Conservation (phyloP, 192 early-diverging fungal species). For the Phlyctochytrium arcticum region DNA sequence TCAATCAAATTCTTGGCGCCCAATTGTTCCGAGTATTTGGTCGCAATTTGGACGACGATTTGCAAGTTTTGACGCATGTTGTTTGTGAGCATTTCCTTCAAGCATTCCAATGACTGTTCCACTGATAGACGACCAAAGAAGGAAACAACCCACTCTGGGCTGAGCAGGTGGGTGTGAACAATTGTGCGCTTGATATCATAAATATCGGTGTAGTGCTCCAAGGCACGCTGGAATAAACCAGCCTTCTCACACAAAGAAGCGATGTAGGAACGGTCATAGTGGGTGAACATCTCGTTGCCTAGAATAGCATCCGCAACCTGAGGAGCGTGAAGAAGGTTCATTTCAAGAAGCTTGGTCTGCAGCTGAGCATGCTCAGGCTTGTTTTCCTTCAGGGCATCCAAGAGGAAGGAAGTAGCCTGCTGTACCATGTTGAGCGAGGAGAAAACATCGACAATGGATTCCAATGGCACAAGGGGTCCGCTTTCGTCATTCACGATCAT, state of each 20-base stretch:
- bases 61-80: slow-evolving; percentile 96
- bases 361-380: slow-evolving; percentile 84
- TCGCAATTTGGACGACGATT: slow-evolving; percentile 90
- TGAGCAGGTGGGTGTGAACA: slow-evolving; percentile 80
- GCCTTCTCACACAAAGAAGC: slow-evolving; percentile 96
- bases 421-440: slow-evolving; percentile 87
- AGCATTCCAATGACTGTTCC: slow-evolving; percentile 91
- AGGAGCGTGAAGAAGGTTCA: slow-evolving; percentile 95
- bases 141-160: slow-evolving; percentile 85
- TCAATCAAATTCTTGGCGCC: slow-evolving; percentile 83
- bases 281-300: slow-evolving; percentile 91
- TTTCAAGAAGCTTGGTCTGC: slow-evolving; percentile 93
- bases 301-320: slow-evolving; percentile 99
- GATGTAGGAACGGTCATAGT: slow-evolving; percentile 91
- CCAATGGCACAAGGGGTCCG: slow-evolving; percentile 78
- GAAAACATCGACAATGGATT: slow-evolving; percentile 93
- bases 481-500: slow-evolving; percentile 78
- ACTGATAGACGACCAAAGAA: slow-evolving; percentile 96
- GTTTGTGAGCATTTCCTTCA: slow-evolving; percentile 89
- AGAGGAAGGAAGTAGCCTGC: slow-evolving; percentile 93
- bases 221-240: slow-evolving; percentile 89
- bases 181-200: slow-evolving; percentile 95
- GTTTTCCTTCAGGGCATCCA: slow-evolving; percentile 95
- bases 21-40: slow-evolving; percentile 95
- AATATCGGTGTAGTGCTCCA: slow-evolving; percentile 96